Evolutionary conservation across 2,329 filamentous ascomycete genomes (phyloP).

Genomic region (Pyrenochaeta sp.): DNA sequence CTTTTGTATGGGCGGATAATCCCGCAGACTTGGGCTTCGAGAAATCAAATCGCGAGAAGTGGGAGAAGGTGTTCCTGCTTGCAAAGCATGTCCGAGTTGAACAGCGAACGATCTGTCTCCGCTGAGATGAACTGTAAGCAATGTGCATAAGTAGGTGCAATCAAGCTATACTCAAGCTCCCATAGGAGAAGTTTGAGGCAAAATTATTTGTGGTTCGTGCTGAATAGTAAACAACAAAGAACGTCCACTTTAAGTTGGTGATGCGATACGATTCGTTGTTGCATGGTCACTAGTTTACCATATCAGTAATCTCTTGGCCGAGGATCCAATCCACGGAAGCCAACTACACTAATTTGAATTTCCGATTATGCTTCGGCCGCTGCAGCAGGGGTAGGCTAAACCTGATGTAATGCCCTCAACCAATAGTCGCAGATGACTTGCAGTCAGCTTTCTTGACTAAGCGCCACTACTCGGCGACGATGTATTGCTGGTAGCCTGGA

Average conservation of each 20-base stretch:
- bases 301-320: background rate
- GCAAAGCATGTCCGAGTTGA: slow-evolving; percentile 1
- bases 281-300: background rate
- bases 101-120: background rate
- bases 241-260: too few species aligned
- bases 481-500: too few species aligned
- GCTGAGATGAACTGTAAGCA: background rate
- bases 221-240: too few species aligned
- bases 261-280: too few species aligned
- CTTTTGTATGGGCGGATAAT: background rate
- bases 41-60: background rate
- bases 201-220: too few species aligned
- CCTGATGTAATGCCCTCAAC: background rate
- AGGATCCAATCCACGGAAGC: background rate
- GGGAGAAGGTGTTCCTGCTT: background rate
- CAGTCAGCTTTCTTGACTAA: background rate
- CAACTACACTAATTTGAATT: background rate
- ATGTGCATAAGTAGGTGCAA: background rate
- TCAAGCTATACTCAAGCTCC: too few species aligned
- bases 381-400: background rate
- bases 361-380: slow-evolving; percentile 1
- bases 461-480: too few species aligned
- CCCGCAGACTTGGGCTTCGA: background rate
- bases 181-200: too few species aligned
- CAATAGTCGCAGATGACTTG: background rate